Evolutionary conservation across 805 yeast species (phyloP).

Genomic region (Torulaspora franciscae): DNA sequence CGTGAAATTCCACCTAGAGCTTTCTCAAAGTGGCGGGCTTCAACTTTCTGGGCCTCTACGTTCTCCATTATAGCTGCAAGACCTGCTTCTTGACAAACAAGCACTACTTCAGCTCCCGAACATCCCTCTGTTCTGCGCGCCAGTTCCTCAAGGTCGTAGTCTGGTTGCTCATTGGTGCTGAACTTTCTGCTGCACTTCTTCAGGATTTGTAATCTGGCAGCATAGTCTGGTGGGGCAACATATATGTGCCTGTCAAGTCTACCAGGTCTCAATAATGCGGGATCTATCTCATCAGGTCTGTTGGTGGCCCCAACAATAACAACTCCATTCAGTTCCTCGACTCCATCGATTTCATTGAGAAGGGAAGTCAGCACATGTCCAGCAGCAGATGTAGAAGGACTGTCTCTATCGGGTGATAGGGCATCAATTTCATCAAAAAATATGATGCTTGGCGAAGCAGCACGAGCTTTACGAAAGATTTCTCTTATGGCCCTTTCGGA

Average conservation of each 20-base stretch:
- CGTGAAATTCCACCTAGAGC: constrained; percentile 65
- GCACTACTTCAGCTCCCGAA: constrained; percentile 93
- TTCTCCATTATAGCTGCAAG: constrained; percentile 87
- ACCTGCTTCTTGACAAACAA: constrained; percentile 93
- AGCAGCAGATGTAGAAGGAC: constrained; percentile 59
- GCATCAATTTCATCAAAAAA: constrained; percentile 98
- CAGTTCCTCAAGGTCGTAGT: constrained; percentile 47
- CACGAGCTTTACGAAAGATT: constrained; percentile 86
- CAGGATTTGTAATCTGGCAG: constrained; percentile 75
- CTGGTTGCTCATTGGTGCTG: constrained; percentile 40
- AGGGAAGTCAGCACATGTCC: constrained; percentile 86
- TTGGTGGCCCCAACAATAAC: constrained; percentile 95
- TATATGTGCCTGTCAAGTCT: constrained; percentile 89
- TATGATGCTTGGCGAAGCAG: constrained; percentile 90
- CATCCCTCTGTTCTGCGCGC: constrained; percentile 78
- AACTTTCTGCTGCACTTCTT: constrained; percentile 65
- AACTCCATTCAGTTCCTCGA: constrained; percentile 90
- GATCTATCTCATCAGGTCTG: constrained; percentile 87
- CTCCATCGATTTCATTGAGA: constrained; percentile 94
- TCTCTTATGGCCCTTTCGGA: constrained; percentile 91
- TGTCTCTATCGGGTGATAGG: constrained; percentile 68
- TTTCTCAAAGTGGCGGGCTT: constrained; percentile 60
- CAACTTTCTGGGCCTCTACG: constrained; percentile 48
- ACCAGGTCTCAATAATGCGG: constrained; percentile 93
- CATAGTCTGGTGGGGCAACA: constrained; percentile 84